Evolutionary conservation across 2,329 filamentous ascomycete species (phyloP), one percentile per base, ranked within the genome.

Genomic region (Fusarium stilboides): DNA sequence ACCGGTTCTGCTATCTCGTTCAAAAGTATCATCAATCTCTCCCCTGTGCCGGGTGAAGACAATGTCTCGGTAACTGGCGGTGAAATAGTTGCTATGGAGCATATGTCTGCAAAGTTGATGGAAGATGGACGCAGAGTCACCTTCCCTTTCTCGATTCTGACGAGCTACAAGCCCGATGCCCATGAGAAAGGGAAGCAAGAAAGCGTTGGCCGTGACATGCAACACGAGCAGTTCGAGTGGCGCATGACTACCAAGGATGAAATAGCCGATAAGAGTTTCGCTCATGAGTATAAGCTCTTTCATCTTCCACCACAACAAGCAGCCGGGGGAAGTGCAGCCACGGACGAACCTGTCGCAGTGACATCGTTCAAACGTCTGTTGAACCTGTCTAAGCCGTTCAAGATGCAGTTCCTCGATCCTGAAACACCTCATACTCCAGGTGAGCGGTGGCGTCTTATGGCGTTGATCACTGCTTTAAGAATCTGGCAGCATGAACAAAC

Each of bases 251-350:
- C n/a, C 10, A 42, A 40, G 26, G n/a, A 20, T 19, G 36, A 52
- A 36, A 42, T 52, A 28, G 22, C 19, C n/a, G 49, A 52, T 40
- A 52, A 31, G 49, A 39, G 28, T 28, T 52, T 40, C 17, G 24
- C 49, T 40, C 44, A 34, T 33, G 28, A 34, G 26, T 47, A 47
- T 6, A 47, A 47, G n/a, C 28, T 34, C 28, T 47, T 47, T 33
- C 44, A 26, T 13, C 12, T 31, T 47, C 13, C 28, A 34, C 9
- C 8, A 28, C 26, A 28, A 10, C 26, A 28, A 10, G 26, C 8
- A 28, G 26, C 26, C 26, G 26, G 26, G 26, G 26, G 26, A 28
- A 28, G 26, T 28, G 26, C 26, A 28, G 26, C 26, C 26, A 28
- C 26, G 44, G 39, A 19, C 14, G 20, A 53, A 33, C 37, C 20